phyloP scores from a whole-genome alignment of 257 asterid genomes.

The Solanum medicagineum region DNA sequence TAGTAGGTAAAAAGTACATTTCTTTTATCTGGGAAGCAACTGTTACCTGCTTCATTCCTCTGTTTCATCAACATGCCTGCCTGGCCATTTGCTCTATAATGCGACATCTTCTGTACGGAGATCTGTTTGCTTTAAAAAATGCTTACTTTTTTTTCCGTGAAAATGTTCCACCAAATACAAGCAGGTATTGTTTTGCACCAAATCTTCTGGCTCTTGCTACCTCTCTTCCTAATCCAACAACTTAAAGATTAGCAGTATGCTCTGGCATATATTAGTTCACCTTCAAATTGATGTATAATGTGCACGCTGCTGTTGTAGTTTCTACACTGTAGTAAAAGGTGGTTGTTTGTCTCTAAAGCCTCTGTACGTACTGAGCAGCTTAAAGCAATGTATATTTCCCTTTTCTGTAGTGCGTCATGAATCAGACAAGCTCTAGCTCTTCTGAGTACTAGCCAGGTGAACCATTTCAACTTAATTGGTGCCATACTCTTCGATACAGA shows the following conservation, averaged over 20 bases:
- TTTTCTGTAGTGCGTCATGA: neutral
- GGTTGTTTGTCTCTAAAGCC: neutral
- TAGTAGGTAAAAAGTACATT: conserved; percentile 26
- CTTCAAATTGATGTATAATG: neutral
- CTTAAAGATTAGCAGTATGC: neutral
- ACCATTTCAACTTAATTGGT: neutral
- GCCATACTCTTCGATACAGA: neutral
- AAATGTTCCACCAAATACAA: neutral
- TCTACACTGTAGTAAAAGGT: neutral
- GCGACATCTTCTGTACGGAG: neutral
- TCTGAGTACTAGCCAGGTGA: neutral
- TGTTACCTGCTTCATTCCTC: neutral
- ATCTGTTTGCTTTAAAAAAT: neutral
- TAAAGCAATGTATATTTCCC: neutral
- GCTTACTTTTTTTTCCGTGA: neutral
- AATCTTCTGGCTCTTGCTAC: neutral
- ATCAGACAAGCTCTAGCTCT: neutral
- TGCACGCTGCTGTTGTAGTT: neutral
- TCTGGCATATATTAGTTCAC: neutral
- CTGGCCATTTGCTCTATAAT: neutral
- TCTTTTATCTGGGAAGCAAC: neutral
- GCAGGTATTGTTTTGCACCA: neutral
- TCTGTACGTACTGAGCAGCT: neutral
- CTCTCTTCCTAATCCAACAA: neutral
- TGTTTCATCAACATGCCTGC: neutral